phyloP scores from a whole-genome alignment of 805 yeast species.

The Zygosaccharomyces bailii region DNA sequence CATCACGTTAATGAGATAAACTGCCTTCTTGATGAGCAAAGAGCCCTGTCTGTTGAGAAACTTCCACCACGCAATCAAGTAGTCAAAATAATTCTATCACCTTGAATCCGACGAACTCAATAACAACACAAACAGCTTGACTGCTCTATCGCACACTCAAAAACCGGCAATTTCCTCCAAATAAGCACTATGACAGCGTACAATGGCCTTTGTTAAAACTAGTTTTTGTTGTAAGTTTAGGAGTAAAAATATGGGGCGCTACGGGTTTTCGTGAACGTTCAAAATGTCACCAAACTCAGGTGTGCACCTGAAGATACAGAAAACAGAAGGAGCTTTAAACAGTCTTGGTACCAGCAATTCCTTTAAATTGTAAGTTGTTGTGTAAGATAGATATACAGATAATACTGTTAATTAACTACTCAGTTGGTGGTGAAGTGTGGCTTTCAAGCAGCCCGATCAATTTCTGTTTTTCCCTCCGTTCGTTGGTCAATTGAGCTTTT shows the following conservation, averaged over 20 bases:
- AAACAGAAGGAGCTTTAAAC: neutral
- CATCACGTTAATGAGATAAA: neutral
- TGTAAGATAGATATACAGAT: neutral
- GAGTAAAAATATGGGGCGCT: conserved; percentile 8
- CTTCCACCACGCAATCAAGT: conserved; percentile 1
- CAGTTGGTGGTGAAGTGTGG: neutral
- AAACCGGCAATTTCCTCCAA: neutral
- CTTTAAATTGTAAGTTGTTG: neutral
- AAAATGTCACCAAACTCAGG: neutral
- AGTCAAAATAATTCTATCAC: neutral
- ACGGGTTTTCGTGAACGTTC: conserved; percentile 1
- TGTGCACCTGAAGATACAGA: neutral
- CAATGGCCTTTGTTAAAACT: neutral
- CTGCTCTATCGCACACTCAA: neutral
- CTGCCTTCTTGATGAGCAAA: neutral
- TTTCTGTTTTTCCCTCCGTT: conserved; percentile 55
- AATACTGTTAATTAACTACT: neutral
- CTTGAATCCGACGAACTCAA: neutral
- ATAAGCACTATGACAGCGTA: neutral
- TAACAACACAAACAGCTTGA: neutral
- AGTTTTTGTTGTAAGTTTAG: conserved; percentile 3
- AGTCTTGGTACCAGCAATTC: neutral
- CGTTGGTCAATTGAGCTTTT: conserved; percentile 46
- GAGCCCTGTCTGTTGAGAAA: neutral
- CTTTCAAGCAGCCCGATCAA: conserved; percentile 50